phyloP scores from a whole-genome alignment of 768 basidiomycete genomes.

The Amylocystis lapponica region DNA sequence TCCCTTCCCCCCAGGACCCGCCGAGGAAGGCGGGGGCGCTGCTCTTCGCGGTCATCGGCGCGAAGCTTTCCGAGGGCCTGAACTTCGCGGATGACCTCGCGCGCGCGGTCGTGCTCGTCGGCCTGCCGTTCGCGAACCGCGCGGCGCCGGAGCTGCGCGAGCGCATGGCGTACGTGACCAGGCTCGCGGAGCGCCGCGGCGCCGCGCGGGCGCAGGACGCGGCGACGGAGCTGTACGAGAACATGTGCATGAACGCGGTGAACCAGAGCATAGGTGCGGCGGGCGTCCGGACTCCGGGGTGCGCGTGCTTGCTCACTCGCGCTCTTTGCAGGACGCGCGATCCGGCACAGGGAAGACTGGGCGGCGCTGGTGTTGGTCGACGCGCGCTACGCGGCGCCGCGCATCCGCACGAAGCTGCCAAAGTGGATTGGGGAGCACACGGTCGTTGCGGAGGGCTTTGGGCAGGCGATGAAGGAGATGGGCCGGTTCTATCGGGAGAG shows the following conservation, averaged over 20 bases:
- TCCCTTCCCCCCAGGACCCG: background rate
- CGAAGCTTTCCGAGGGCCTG: conserved; percentile 92
- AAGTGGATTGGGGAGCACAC: conserved; percentile 77
- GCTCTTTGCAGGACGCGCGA: conserved; percentile 67
- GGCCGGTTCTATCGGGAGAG: conserved; percentile 65
- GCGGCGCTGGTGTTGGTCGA: conserved; percentile 87
- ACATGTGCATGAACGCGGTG: conserved; percentile 89
- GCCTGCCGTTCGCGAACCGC: conserved; percentile 90
- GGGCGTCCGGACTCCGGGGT: background rate
- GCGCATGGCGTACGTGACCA: conserved; percentile 82
- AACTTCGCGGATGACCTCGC: conserved; percentile 53
- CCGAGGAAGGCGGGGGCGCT: conserved; percentile 57
- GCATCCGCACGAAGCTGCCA: conserved; percentile 79
- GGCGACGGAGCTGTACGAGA: conserved; percentile 72
- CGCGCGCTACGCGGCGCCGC: conserved; percentile 62
- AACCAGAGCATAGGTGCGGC: conserved; percentile 91
- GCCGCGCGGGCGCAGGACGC: conserved; percentile 38
- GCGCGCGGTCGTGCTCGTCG: conserved; percentile 80
- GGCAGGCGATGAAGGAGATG: conserved; percentile 62
- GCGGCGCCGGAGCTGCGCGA: conserved; percentile 89
- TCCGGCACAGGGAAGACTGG: conserved; percentile 89
- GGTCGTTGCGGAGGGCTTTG: conserved; percentile 57
- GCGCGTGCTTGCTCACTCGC: background rate
- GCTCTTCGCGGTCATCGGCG: conserved; percentile 91
- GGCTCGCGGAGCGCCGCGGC: conserved; percentile 26